phyloP scores from a whole-genome alignment of 2,329 filamentous ascomycete species.

The Colletotrichum liaoningense region DNA sequence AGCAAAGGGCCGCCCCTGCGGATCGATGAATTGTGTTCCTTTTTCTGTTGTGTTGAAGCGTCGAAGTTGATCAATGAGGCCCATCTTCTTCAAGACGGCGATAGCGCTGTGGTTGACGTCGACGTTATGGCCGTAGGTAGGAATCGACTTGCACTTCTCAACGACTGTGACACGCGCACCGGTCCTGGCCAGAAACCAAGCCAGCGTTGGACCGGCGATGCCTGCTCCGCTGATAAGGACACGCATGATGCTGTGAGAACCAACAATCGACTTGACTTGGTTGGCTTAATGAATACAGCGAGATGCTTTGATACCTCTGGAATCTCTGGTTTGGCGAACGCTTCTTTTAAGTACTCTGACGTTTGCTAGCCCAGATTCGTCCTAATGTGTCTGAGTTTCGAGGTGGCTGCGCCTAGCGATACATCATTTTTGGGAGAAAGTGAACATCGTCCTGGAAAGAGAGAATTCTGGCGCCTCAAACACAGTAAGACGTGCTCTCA shows the following conservation, averaged over 20 bases:
- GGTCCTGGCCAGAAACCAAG: slow-evolving; percentile 15
- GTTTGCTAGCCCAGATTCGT: not conserved
- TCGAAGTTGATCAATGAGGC: slow-evolving; percentile 50
- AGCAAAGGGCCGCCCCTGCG: slow-evolving; percentile 48
- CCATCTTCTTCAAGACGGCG: slow-evolving; percentile 42
- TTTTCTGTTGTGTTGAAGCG: slow-evolving; percentile 56
- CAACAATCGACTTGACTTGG: too few species aligned
- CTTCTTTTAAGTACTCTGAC: not conserved
- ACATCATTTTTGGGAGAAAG: not conserved
- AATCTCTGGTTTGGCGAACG: not conserved
- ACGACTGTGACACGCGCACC: slow-evolving; percentile 18
- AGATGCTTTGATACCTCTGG: too few species aligned
- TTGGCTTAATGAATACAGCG: not conserved
- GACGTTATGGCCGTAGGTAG: slow-evolving; percentile 9
- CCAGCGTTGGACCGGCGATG: slow-evolving; percentile 17
- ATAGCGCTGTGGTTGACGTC: slow-evolving; percentile 38
- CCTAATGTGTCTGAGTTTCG: not conserved
- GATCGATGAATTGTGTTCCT: slow-evolving; percentile 59
- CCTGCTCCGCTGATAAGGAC: slow-evolving; percentile 37
- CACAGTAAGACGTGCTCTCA: not conserved
- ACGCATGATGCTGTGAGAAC: not conserved
- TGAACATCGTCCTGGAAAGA: not conserved
- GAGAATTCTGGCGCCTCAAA: not conserved
- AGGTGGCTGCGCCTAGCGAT: not conserved
- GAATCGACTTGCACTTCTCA: slow-evolving; percentile 1